These are phyloP conservation scores for Hyaloscypha bicolor DNA, from an alignment of 495 filamentous ascomycete genomes.

Conservation along the genomic window DNA sequence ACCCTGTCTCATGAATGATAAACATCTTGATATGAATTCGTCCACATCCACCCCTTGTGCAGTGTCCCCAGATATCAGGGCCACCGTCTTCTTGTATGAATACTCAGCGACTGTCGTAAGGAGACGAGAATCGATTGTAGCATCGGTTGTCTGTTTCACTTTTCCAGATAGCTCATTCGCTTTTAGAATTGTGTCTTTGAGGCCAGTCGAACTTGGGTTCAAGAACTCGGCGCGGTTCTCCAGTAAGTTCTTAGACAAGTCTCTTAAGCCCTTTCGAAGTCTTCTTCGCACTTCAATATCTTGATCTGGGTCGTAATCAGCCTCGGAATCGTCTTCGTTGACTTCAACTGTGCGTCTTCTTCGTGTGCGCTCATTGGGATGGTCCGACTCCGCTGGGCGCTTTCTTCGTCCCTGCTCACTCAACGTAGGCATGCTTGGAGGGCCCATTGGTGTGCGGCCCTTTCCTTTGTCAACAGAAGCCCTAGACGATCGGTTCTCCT, in stretches of 20 bases:
- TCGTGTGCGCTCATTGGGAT: conserved; percentile 30
- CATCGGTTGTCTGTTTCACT: conserved; percentile 92
- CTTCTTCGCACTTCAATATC: conserved; percentile 73
- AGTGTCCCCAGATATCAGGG: conserved; percentile 68
- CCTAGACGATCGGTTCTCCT: conserved; percentile 51
- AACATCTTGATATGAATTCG: conserved; percentile 90
- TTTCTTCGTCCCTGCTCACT: conserved; percentile 23
- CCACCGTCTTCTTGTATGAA: conserved; percentile 69
- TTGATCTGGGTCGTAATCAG: conserved; percentile 83
- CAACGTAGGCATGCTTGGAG: conserved; percentile 26
- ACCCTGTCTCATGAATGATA: conserved; percentile 75
- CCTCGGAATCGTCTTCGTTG: conserved; percentile 20
- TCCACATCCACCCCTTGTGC: conserved; percentile 82
- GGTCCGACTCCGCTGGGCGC: conserved; percentile 12
- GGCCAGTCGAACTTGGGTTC: conserved; percentile 57
- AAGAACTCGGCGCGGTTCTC: conserved; percentile 73
- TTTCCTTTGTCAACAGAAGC: background rate
- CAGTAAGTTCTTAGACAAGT: conserved; percentile 66
- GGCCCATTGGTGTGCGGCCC: conserved; percentile 30
- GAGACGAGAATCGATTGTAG: conserved; percentile 83
- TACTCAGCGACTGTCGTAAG: conserved; percentile 79
- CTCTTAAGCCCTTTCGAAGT: conserved; percentile 68
- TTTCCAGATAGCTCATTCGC: conserved; percentile 65
- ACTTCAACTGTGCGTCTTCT: conserved; percentile 38
- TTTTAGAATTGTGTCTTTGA: conserved; percentile 62